Evolutionary conservation across 495 filamentous ascomycete genomes (phyloP).

Genomic region (Lasiosphaeris hirsuta): DNA sequence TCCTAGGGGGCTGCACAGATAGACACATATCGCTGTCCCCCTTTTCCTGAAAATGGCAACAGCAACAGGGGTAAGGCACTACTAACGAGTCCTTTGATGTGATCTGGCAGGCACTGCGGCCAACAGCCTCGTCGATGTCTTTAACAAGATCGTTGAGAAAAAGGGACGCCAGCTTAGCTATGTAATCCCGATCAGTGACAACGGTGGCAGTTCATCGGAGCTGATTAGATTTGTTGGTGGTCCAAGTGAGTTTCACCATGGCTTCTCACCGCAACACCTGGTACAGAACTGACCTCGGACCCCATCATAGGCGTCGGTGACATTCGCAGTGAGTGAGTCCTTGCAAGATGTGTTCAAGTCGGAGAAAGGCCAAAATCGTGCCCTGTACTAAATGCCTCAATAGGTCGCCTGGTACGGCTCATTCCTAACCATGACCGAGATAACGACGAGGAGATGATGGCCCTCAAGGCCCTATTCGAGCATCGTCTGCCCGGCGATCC

Average conservation of each 20-base stretch:
- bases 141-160: conserved; percentile 67
- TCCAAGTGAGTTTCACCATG: conserved; percentile 45
- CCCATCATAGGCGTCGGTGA: conserved; percentile 70
- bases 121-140: conserved; percentile 91
- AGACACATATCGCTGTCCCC: background rate
- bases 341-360: background rate
- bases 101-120: conserved; percentile 74
- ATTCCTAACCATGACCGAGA: conserved; percentile 63
- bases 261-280: background rate
- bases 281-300: background rate
- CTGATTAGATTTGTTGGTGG: conserved; percentile 90
- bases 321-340: conserved; percentile 57
- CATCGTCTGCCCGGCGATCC: conserved; percentile 66
- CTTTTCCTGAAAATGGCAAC: background rate
- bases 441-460: conserved; percentile 58
- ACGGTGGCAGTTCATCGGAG: conserved; percentile 89
- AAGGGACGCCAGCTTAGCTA: conserved; percentile 70
- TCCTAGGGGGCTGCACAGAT: too few relatives aligned
- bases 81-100: background rate
- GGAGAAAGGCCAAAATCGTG: background rate
- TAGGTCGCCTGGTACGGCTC: conserved; percentile 84
- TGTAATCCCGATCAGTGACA: conserved; percentile 92
- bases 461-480: conserved; percentile 81
- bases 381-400: too few relatives aligned
- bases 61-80: background rate